These are phyloP conservation scores for Draba incana DNA, from an alignment of 345 rosid species.

Conservation along the genomic window DNA sequence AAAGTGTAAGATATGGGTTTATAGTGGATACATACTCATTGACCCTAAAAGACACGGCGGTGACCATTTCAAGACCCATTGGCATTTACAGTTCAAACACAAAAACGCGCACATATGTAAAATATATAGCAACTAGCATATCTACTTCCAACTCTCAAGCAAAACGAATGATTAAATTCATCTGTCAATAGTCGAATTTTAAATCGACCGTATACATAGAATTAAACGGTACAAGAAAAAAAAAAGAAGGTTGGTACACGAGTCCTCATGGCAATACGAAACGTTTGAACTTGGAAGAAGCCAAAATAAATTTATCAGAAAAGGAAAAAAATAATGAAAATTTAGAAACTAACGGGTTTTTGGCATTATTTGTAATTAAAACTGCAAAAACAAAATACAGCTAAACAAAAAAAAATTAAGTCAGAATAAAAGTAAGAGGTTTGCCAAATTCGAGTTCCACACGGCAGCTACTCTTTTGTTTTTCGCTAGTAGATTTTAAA, in stretches of 20 bases:
- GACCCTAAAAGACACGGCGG: conserved; percentile 25
- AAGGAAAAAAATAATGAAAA: no score
- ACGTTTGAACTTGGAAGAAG: no score
- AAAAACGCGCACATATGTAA: not conserved
- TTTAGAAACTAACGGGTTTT: not conserved
- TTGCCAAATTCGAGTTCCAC: conserved; percentile 52
- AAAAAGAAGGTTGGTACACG: no score
- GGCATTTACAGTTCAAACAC: conserved; percentile 26
- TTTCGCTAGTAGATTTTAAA: conserved; percentile 22
- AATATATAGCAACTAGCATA: conserved; percentile 18
- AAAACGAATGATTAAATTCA: no score
- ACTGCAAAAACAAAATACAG: conserved; percentile 16
- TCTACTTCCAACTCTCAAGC: conserved; percentile 3
- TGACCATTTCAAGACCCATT: conserved; percentile 29
- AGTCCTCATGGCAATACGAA: no score
- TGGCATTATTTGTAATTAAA: conserved; percentile 20
- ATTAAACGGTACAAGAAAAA: no score
- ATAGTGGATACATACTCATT: conserved; percentile 31
- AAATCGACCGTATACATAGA: no score
- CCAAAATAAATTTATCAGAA: not conserved
- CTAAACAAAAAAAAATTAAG: not conserved
- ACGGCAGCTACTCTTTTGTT: conserved; percentile 51
- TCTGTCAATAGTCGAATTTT: no score
- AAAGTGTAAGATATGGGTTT: conserved; percentile 17
- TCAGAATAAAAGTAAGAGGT: conserved; percentile 28